A percentile compares a stretch with the other conserved stretches of the same genome.
Conservation (phyloP, 2,329 filamentous ascomycete species). For the Beauveria varroae region DNA sequence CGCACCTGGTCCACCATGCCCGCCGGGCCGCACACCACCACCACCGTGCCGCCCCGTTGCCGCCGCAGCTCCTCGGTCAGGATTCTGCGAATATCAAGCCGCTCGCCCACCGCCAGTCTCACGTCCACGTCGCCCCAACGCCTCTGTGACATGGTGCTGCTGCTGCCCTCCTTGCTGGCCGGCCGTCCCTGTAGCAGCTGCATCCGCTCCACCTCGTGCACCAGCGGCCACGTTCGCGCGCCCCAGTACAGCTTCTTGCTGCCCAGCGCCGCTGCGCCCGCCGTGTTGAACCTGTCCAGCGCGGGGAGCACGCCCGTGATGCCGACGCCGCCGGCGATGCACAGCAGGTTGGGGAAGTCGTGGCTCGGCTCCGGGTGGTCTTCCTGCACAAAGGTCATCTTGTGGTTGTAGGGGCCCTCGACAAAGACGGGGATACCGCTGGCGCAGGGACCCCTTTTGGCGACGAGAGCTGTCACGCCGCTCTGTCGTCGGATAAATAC, state of each 20-base stretch:
- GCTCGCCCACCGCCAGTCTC: conserved; percentile 22
- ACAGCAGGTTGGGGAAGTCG: conserved; percentile 21
- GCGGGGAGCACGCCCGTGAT: conserved; percentile 22
- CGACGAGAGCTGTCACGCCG: conserved; percentile 20
- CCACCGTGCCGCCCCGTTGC: conserved; percentile 18
- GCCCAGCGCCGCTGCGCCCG: conserved; percentile 16
- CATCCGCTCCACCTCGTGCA: conserved; percentile 20
- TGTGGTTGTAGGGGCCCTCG: conserved; percentile 23
- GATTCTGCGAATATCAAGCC: conserved; percentile 20
- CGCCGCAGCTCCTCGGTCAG: conserved; percentile 18
- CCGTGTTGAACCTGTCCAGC: conserved; percentile 16
- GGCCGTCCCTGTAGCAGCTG: conserved; percentile 10
- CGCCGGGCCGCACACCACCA: conserved; percentile 22
- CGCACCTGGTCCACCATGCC: conserved; percentile 24
- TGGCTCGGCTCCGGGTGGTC: conserved; percentile 8
- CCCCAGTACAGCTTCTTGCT: conserved; percentile 25
- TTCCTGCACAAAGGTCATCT: conserved; percentile 15
- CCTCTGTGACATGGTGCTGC: background rate
- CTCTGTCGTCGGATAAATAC: conserved; percentile 20
- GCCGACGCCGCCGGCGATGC: conserved; percentile 25
- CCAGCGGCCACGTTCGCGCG: conserved; percentile 18
- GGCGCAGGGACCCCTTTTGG: conserved; percentile 10
- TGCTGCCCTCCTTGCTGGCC: no score
- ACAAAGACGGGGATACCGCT: conserved; percentile 21
- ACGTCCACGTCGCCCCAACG: conserved; percentile 22